phyloP scores from a whole-genome alignment of 2,329 filamentous ascomycete genomes.

The Chaetomium strumarium region DNA sequence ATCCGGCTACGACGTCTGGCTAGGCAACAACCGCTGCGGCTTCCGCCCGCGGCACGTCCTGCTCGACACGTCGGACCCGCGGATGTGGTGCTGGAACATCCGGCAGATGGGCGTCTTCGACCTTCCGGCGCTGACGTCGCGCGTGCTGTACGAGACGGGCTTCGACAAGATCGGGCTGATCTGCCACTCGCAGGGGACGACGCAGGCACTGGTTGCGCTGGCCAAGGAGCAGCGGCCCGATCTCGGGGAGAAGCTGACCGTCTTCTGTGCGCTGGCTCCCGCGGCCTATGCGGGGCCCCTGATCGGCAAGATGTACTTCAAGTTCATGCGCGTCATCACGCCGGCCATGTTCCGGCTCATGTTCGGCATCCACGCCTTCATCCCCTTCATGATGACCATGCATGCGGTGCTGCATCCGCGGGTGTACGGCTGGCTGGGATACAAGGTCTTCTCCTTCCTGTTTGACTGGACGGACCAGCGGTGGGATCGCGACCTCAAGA shows the following conservation, averaged over 20 bases:
- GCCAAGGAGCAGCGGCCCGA: slow-evolving; percentile 87
- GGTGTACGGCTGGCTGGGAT: slow-evolving; percentile 76
- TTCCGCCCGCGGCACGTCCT: slow-evolving; percentile 70
- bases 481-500: slow-evolving; percentile 74
- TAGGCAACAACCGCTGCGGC: slow-evolving; percentile 89
- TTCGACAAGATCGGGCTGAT: slow-evolving; percentile 79
- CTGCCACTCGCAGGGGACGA: slow-evolving; percentile 87
- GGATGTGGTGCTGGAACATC: slow-evolving; percentile 98
- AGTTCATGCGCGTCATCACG: slow-evolving; percentile 79
- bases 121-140: slow-evolving; percentile 71
- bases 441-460: slow-evolving; percentile 81
- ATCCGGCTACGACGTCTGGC: slow-evolving; percentile 89
- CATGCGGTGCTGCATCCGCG: slow-evolving; percentile 58
- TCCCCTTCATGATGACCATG: slow-evolving; percentile 88
- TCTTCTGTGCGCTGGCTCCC: slow-evolving; percentile 87
- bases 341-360: slow-evolving; percentile 70
- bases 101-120: slow-evolving; percentile 90
- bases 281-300: slow-evolving; percentile 85
- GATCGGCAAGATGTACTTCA: slow-evolving; percentile 83
- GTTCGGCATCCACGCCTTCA: slow-evolving; percentile 90
- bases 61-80: slow-evolving; percentile 67
- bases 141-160: slow-evolving; percentile 74
- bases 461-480: slow-evolving; percentile 81
- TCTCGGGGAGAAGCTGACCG: slow-evolving; percentile 72
- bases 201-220: slow-evolving; percentile 78